Conservation (phyloP, 306 rosid genomes). For the Cicer cuneatum region DNA sequence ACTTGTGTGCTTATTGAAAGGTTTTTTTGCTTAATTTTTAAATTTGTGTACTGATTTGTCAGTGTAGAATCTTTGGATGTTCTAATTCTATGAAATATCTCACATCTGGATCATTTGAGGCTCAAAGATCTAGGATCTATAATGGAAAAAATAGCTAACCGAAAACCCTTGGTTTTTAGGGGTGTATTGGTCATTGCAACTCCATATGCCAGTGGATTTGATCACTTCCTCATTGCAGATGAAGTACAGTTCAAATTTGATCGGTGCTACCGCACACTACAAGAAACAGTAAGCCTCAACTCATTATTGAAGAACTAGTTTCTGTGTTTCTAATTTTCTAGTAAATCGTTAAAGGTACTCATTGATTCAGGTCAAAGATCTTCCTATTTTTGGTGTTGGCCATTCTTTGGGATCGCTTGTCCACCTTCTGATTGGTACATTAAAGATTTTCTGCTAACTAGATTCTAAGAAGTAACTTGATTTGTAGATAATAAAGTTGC, state of each 20-base stretch:
- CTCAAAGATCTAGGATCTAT: slow-evolving; percentile 17
- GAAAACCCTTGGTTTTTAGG: slow-evolving; percentile 54
- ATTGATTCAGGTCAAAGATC: slow-evolving; percentile 76
- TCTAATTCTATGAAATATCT: slow-evolving; percentile 30
- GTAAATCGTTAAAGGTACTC: slow-evolving; percentile 40
- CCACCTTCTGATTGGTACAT: slow-evolving; percentile 93
- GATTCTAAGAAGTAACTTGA: slow-evolving; percentile 39
- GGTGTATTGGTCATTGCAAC: slow-evolving; percentile 92
- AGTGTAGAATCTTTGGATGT: slow-evolving; percentile 28
- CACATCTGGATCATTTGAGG: slow-evolving; percentile 9
- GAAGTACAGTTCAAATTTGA: slow-evolving; percentile 96
- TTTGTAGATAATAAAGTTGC: slow-evolving; percentile 44
- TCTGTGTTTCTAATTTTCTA: slow-evolving; percentile 31
- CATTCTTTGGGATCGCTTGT: slow-evolving; percentile 97
- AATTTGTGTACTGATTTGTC: slow-evolving; percentile 18
- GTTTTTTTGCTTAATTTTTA: neutral
- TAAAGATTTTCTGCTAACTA: slow-evolving; percentile 42
- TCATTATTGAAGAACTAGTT: slow-evolving; percentile 26
- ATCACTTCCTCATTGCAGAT: slow-evolving; percentile 95
- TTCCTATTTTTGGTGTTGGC: slow-evolving; percentile 91
- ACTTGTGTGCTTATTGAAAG: neutral
- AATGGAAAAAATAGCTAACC: slow-evolving; percentile 37
- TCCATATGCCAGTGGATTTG: slow-evolving; percentile 98
- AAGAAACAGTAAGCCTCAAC: slow-evolving; percentile 64
- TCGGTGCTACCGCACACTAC: slow-evolving; percentile 73